Percentiles rank a stretch among this genome's conserved stretches.
Evolutionary conservation across 2,329 filamentous ascomycete species (phyloP).

Genomic region (Fusarium coffeatum): DNA sequence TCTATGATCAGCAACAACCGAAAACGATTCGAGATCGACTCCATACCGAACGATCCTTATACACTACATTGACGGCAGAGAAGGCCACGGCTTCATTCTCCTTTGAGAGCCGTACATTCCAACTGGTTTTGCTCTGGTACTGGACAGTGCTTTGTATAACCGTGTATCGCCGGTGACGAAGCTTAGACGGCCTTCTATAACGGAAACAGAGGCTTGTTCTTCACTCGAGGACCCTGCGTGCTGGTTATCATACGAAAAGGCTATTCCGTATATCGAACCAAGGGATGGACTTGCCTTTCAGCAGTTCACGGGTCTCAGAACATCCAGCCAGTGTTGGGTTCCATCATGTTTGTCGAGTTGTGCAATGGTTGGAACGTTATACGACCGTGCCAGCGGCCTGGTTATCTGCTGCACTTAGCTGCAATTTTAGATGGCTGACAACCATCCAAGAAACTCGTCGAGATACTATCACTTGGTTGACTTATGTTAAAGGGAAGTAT

Average conservation of each 20-base stretch:
- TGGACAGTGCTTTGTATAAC: background rate
- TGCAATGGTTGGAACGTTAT: background rate
- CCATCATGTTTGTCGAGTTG: background rate
- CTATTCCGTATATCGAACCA: background rate
- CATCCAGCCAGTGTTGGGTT: slow-evolving; percentile 20
- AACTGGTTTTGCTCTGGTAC: background rate
- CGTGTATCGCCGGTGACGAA: background rate
- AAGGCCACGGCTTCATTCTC: background rate
- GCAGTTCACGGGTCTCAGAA: background rate
- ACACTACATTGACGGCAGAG: background rate
- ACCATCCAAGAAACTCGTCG: background rate
- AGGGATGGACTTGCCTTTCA: background rate
- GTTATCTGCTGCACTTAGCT: background rate
- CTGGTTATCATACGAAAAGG: background rate
- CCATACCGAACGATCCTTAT: slow-evolving; percentile 11
- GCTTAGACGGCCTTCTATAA: no score
- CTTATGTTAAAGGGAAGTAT: background rate
- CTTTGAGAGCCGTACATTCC: background rate
- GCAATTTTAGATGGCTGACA: background rate
- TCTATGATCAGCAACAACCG: slow-evolving; percentile 1
- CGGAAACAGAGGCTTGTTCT: background rate
- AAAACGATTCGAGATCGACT: background rate
- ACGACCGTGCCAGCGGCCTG: background rate
- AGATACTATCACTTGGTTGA: slow-evolving; percentile 5
- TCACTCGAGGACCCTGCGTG: background rate